Percentiles rank a stretch among this genome's conserved stretches.
These are phyloP conservation scores for Knoxia roxburghii DNA, from an alignment of 257 asterid genomes.

Conservation along the genomic window DNA sequence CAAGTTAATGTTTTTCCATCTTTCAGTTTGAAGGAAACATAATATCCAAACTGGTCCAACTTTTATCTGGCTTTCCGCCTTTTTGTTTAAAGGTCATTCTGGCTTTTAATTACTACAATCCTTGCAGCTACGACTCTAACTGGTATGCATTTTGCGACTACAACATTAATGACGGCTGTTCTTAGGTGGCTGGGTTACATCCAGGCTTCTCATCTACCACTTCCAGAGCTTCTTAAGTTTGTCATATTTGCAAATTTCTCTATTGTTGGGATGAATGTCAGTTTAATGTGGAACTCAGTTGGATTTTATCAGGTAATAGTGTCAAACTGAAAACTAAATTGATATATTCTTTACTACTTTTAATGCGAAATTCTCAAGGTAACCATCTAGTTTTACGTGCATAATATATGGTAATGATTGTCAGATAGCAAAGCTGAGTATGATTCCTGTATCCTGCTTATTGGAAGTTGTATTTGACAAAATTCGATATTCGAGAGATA, in stretches of 20 bases:
- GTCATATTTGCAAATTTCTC: slow-evolving; percentile 91
- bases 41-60: neutral
- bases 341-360: neutral
- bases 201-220: slow-evolving; percentile 89
- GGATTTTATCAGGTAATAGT: slow-evolving; percentile 91
- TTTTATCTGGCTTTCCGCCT: neutral
- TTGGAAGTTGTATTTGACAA: slow-evolving; percentile 80
- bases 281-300: slow-evolving; percentile 99
- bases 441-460: slow-evolving; percentile 96
- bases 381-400: neutral
- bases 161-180: slow-evolving; percentile 89
- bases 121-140: slow-evolving; percentile 94
- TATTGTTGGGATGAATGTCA: slow-evolving; percentile 97
- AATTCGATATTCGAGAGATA: slow-evolving; percentile 83
- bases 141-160: slow-evolving; percentile 92
- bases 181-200: slow-evolving; percentile 96
- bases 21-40: neutral
- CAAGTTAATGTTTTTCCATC: too few relatives aligned
- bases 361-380: neutral
- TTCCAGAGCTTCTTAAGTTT: slow-evolving; percentile 74
- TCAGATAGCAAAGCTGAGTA: slow-evolving; percentile 95
- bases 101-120: slow-evolving; percentile 28
- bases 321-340: slow-evolving; percentile 2
- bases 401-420: slow-evolving; percentile 23
- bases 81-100: slow-evolving; percentile 15